Evolutionary conservation across 495 filamentous ascomycete species (phyloP).

Genomic region (Penicillium crystallinum): DNA sequence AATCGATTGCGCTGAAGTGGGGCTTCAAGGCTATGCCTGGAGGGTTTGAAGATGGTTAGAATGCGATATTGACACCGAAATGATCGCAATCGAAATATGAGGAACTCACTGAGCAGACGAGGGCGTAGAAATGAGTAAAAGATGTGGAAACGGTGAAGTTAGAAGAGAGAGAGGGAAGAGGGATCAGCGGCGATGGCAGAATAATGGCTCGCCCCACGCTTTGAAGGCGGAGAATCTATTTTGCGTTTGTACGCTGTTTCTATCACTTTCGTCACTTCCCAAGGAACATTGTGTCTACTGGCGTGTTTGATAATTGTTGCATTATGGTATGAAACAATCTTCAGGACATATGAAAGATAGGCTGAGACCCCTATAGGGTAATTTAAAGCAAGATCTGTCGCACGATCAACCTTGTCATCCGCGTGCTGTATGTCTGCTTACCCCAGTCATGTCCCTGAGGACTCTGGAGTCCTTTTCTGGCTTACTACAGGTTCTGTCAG

Average conservation of each 20-base stretch:
- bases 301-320: constrained; percentile 6
- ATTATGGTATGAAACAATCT: constrained; percentile 42
- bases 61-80: background rate
- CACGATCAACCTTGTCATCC: constrained; percentile 82
- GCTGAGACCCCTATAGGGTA: constrained; percentile 29
- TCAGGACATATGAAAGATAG: background rate
- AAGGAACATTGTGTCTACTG: background rate
- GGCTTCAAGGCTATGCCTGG: background rate
- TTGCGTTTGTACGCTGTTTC: constrained; percentile 30
- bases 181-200: constrained; percentile 24
- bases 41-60: background rate
- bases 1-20: background rate
- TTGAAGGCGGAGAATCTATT: constrained; percentile 40
- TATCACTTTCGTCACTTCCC: constrained; percentile 1
- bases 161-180: constrained; percentile 12
- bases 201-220: constrained; percentile 21
- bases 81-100: background rate
- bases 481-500: background rate
- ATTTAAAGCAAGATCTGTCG: constrained; percentile 64
- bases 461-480: background rate
- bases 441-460: background rate
- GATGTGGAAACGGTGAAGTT: constrained; percentile 6
- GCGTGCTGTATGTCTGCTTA: constrained; percentile 61
- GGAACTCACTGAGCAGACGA: constrained; percentile 1
- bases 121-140: background rate